These are phyloP conservation scores for Drechslerella coelobrocha DNA, from an alignment of 2,329 filamentous ascomycete species.

Conservation along the genomic window DNA sequence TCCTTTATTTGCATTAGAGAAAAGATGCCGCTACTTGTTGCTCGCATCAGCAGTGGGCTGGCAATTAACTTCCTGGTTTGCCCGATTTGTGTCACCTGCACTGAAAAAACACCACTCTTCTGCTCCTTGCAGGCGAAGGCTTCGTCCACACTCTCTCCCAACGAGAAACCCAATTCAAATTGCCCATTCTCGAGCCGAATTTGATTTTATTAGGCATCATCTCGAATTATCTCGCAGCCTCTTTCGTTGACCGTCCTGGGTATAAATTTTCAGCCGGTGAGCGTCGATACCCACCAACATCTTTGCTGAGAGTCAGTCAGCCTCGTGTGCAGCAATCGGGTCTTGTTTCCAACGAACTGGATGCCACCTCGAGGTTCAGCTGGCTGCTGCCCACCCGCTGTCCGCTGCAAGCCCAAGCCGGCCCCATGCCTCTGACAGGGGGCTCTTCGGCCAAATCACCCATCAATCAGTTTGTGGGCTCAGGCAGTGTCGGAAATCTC, in stretches of 20 bases:
- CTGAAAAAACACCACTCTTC: not conserved
- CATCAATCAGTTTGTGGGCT: constrained; percentile 7
- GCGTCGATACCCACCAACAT: not conserved
- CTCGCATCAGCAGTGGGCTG: not conserved
- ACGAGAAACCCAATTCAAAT: not conserved
- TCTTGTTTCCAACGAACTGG: not conserved
- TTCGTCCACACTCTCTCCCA: not conserved
- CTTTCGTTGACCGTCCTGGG: not conserved
- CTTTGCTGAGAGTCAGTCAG: not conserved
- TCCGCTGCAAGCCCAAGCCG: not conserved
- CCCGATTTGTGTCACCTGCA: constrained; percentile 4
- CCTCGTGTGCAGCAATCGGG: constrained; percentile 3
- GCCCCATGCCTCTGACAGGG: constrained; percentile 13
- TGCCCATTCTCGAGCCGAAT: not conserved
- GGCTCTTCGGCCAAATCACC: constrained; percentile 33
- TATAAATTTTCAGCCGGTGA: not conserved
- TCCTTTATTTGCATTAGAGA: too few species aligned
- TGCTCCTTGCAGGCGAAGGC: not conserved
- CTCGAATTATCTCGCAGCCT: not conserved
- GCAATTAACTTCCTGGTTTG: constrained; percentile 2
- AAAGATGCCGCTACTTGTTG: not conserved
- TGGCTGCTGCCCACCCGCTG: not conserved
- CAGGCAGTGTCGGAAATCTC: constrained; percentile 10
- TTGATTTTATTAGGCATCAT: not conserved
- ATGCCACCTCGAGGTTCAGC: not conserved